These are phyloP conservation scores for Cynara cardunculus DNA, from an alignment of 129 eudicot genomes.

Conservation along the genomic window DNA sequence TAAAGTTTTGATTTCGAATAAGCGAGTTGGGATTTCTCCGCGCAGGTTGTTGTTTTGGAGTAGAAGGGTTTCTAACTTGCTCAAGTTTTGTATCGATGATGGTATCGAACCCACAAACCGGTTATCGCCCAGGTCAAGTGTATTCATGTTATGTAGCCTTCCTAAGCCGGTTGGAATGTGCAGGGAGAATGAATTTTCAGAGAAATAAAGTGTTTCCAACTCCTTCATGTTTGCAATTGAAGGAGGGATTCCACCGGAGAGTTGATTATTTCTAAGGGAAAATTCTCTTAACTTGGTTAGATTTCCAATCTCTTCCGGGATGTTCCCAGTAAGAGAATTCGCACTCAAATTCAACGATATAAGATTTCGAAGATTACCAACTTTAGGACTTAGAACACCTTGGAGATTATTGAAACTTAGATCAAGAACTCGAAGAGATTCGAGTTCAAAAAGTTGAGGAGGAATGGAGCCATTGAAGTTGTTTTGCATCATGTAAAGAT, in stretches of 20 bases:
- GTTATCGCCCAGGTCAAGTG: slow-evolving; percentile 33
- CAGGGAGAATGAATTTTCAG: slow-evolving; percentile 17
- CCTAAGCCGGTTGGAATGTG: slow-evolving; percentile 36
- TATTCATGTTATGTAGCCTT: slow-evolving; percentile 27
- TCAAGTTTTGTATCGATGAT: slow-evolving; percentile 13
- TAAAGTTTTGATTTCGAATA: slow-evolving; percentile 18
- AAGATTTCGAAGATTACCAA: slow-evolving; percentile 12
- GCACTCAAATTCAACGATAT: not conserved
- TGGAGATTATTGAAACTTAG: not conserved
- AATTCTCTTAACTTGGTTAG: slow-evolving; percentile 32
- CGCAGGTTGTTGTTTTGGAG: slow-evolving; percentile 28
- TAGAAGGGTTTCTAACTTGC: slow-evolving; percentile 27
- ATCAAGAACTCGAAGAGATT: not conserved
- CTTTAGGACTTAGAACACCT: not conserved
- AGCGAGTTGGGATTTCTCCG: slow-evolving; percentile 38
- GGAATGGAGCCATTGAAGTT: not conserved
- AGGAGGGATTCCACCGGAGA: slow-evolving; percentile 33
- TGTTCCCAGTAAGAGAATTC: slow-evolving; percentile 23
- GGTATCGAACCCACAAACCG: slow-evolving; percentile 32
- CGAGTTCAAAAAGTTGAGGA: not conserved
- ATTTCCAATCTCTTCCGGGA: slow-evolving; percentile 32
- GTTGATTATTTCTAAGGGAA: slow-evolving; percentile 20
- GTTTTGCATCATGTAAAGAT: slow-evolving; percentile 4
- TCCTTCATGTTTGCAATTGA: slow-evolving; percentile 21
- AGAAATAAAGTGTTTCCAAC: slow-evolving; percentile 22